Percentiles rank a stretch among this genome's conserved stretches.
Evolutionary conservation across 1,284 basidiomycete genomes (phyloP).

Genomic region (Leccinum cinnamomeum): DNA sequence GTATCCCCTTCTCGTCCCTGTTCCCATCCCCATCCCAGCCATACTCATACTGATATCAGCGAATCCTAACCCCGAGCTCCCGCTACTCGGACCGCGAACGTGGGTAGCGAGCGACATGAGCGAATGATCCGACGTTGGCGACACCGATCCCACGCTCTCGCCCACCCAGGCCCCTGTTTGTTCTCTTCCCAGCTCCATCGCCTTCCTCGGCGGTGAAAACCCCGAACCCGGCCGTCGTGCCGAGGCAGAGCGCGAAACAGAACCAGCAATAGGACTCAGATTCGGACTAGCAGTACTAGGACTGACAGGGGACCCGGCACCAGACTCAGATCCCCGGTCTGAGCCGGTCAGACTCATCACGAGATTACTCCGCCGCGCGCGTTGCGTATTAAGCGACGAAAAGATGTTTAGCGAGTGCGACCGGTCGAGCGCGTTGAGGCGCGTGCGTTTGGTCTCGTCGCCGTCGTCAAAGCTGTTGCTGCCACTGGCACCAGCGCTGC

Average conservation of each 20-base stretch:
- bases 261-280: background rate
- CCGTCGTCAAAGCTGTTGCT: no score
- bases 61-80: background rate
- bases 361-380: slow-evolving; percentile 28
- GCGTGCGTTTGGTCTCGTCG: no score
- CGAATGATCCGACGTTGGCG: slow-evolving; percentile 14
- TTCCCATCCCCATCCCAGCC: no score
- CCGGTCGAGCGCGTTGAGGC: slow-evolving; percentile 18
- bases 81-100: slow-evolving; percentile 7
- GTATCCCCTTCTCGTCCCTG: background rate
- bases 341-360: slow-evolving; percentile 27
- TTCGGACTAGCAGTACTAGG: background rate
- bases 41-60: background rate
- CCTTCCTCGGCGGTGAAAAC: background rate
- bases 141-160: background rate
- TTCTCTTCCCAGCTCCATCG: background rate
- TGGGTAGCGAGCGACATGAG: slow-evolving; percentile 20
- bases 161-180: background rate
- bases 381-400: background rate
- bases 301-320: background rate
- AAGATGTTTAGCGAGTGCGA: no score
- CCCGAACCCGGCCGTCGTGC: background rate
- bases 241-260: background rate
- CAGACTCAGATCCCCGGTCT: slow-evolving; percentile 4
- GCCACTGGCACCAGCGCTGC: no score